Percentiles rank a stretch among this genome's conserved stretches.
These are phyloP conservation scores for Sporodiniella umbellata DNA, from an alignment of 371 early-diverging fungal genomes.

Conservation along the genomic window DNA sequence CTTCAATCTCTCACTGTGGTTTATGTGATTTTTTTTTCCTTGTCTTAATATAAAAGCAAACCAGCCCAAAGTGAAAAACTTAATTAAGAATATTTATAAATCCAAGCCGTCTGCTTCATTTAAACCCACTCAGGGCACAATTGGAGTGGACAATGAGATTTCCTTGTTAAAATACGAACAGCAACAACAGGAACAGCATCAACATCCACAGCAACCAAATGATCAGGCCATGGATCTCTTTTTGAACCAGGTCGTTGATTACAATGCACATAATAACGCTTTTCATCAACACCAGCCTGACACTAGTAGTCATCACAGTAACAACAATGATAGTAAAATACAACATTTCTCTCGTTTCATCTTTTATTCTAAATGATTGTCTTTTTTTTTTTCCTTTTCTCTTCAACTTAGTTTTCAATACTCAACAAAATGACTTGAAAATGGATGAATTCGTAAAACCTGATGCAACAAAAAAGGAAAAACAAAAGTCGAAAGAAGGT, in stretches of 20 bases:
- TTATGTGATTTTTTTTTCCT: background rate
- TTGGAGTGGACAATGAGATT: constrained; percentile 1
- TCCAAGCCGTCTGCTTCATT: background rate
- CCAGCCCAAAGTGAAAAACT: constrained; percentile 1
- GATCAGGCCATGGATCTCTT: constrained; percentile 41
- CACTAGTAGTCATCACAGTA: background rate
- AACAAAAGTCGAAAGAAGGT: constrained; percentile 23
- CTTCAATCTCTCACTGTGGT: too few relatives aligned
- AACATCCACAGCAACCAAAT: background rate
- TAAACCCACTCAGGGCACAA: background rate
- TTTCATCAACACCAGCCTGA: constrained; percentile 15
- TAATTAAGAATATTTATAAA: constrained; percentile 1
- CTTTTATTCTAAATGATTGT: background rate
- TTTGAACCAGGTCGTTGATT: constrained; percentile 34
- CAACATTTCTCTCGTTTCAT: background rate
- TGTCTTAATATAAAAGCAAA: background rate
- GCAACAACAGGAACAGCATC: too few relatives aligned
- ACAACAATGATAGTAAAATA: constrained; percentile 1
- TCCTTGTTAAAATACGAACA: constrained; percentile 6
- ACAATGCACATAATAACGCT: constrained; percentile 25
- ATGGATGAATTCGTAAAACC: constrained; percentile 7
- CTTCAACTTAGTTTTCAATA: background rate
- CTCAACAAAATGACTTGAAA: background rate
- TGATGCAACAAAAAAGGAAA: constrained; percentile 14
- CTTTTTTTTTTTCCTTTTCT: background rate